phyloP scores from a whole-genome alignment of 495 filamentous ascomycete genomes.

The Rostrohypoxylon terebratum region DNA sequence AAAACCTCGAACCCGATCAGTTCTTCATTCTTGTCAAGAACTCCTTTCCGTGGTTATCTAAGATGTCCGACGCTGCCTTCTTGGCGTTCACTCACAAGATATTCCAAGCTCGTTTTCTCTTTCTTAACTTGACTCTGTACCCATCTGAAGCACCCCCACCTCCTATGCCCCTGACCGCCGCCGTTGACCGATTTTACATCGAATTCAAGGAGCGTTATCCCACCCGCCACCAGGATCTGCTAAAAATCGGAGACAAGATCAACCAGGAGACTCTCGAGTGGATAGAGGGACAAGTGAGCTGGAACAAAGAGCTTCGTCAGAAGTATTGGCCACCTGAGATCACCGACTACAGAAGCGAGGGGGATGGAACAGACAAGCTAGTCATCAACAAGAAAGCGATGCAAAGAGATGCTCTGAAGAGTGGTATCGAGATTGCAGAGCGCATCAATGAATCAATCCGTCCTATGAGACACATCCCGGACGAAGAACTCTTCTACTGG shows the following conservation, averaged over 20 bases:
- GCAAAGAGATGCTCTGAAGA: neutral
- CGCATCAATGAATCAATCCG: neutral
- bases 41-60: conserved; percentile 20
- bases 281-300: conserved; percentile 6
- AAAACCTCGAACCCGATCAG: neutral
- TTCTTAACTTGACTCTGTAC: conserved; percentile 1
- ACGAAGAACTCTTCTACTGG: conserved; percentile 30
- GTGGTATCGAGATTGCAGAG: neutral
- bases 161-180: neutral
- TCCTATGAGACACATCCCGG: conserved; percentile 9
- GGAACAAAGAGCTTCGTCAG: neutral
- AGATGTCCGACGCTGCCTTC: conserved; percentile 26
- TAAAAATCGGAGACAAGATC: neutral
- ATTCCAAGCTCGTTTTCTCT: conserved; percentile 37
- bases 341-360: conserved; percentile 5
- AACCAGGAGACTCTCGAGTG: conserved; percentile 28
- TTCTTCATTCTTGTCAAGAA: conserved; percentile 38
- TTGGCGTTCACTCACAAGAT: conserved; percentile 46
- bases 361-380: conserved; percentile 35
- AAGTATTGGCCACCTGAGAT: conserved; percentile 33
- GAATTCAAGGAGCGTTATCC: conserved; percentile 17
- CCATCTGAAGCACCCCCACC: neutral
- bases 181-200: conserved; percentile 34
- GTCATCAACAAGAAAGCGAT: neutral
- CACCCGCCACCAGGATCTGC: neutral